A percentile compares a stretch with the other conserved stretches of the same genome.
These are phyloP conservation scores for Penicillium samsonianum DNA, from an alignment of 495 filamentous ascomycete genomes.

Conservation along the genomic window DNA sequence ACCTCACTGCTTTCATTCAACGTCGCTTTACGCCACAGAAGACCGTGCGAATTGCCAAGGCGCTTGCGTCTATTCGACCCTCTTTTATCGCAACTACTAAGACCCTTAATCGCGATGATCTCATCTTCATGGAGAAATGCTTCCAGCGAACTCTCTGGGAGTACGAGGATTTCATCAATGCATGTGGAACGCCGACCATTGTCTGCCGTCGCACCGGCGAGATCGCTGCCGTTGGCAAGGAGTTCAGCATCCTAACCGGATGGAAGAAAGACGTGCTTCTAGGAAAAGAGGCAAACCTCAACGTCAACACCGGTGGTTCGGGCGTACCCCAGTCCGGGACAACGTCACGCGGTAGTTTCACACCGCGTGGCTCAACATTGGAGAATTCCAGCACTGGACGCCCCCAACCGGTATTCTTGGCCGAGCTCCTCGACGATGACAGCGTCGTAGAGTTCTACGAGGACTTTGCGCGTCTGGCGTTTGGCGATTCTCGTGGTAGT, in stretches of 20 bases:
- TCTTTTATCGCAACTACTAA: constrained; percentile 88
- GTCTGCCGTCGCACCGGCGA: constrained; percentile 92
- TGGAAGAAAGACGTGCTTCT: constrained; percentile 91
- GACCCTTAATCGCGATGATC: constrained; percentile 78
- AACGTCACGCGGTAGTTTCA: constrained; percentile 48
- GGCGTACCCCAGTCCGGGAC: constrained; percentile 31
- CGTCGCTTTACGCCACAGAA: constrained; percentile 70
- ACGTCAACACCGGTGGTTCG: constrained; percentile 70
- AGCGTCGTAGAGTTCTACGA: constrained; percentile 94
- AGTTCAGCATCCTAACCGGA: constrained; percentile 90
- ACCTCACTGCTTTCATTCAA: constrained; percentile 77
- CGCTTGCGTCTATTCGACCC: constrained; percentile 84
- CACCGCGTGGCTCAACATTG: constrained; percentile 45
- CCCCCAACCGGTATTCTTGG: constrained; percentile 79
- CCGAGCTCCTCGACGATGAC: constrained; percentile 91
- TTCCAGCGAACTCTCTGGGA: constrained; percentile 91
- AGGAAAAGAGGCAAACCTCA: constrained; percentile 84
- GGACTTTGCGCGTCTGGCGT: constrained; percentile 88
- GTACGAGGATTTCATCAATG: constrained; percentile 88
- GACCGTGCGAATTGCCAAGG: constrained; percentile 76
- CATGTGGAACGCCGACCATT: constrained; percentile 84
- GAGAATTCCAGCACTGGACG: constrained; percentile 34
- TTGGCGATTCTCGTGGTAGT: constrained; percentile 80
- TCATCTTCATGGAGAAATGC: constrained; percentile 96
- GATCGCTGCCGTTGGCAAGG: constrained; percentile 87